Percentiles rank a stretch among this genome's conserved stretches.
These are phyloP conservation scores for Tuber aestivum DNA, from an alignment of 495 filamentous ascomycete species.

Conservation along the genomic window DNA sequence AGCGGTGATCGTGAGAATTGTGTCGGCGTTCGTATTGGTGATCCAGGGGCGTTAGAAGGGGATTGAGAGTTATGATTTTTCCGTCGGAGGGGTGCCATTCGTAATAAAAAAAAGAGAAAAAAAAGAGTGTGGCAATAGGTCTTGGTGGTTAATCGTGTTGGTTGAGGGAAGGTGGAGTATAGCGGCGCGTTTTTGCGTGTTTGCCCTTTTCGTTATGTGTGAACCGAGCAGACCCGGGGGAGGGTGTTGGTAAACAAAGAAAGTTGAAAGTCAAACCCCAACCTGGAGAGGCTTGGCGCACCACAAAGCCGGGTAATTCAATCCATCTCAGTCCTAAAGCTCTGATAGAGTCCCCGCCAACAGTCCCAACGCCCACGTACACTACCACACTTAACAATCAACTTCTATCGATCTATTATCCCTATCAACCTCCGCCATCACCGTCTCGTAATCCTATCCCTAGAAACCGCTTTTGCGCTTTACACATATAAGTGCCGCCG, in stretches of 20 bases:
- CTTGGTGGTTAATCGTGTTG: slow-evolving; percentile 9
- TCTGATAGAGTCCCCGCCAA: not conserved
- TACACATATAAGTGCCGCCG: slow-evolving; percentile 8
- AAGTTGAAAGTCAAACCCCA: not conserved
- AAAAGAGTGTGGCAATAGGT: not conserved
- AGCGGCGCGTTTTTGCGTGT: not conserved
- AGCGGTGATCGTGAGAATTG: slow-evolving; percentile 26
- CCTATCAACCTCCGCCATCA: slow-evolving; percentile 16
- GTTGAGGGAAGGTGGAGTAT: not conserved
- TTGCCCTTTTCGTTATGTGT: not conserved
- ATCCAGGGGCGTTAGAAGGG: slow-evolving; percentile 15
- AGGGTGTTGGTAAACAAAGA: not conserved
- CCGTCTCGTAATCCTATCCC: slow-evolving; percentile 10
- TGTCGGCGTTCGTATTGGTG: slow-evolving; percentile 19
- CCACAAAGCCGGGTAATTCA: not conserved
- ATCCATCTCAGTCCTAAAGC: not conserved
- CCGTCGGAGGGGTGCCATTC: slow-evolving; percentile 53
- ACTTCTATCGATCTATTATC: slow-evolving; percentile 14
- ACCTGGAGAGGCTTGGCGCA: not conserved
- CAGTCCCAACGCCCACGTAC: not conserved
- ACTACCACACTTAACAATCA: not conserved
- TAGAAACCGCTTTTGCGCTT: slow-evolving; percentile 11
- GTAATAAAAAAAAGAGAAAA: not conserved
- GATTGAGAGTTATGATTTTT: slow-evolving; percentile 59
- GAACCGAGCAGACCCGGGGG: not conserved